Conservation (phyloP, 352 stramenopile species). For the Plasmopara viticola region DNA sequence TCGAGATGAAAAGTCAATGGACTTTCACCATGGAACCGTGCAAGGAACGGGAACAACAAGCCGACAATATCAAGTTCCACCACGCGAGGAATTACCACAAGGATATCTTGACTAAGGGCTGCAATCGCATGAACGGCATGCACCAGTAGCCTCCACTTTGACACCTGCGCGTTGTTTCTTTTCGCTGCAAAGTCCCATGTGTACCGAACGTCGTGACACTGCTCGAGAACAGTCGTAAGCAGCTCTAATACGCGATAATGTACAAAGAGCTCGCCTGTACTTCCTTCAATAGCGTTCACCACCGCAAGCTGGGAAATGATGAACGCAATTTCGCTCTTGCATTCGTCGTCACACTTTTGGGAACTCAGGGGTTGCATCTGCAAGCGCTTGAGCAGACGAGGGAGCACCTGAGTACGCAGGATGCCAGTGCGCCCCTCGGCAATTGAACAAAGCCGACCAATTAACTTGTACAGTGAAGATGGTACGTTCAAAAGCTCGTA, state of each 20-base stretch:
- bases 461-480: conserved; percentile 52
- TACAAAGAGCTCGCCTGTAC: conserved; percentile 63
- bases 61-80: conserved; percentile 36
- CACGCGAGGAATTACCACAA: conserved; percentile 51
- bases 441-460: conserved; percentile 59
- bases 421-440: conserved; percentile 46
- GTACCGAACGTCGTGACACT: conserved; percentile 10
- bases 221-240: conserved; percentile 26
- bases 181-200: conserved; percentile 2
- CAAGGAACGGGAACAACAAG: conserved; percentile 32
- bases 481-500: conserved; percentile 46
- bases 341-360: conserved; percentile 31
- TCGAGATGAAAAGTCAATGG: conserved; percentile 19
- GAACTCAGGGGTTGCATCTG: conserved; percentile 30
- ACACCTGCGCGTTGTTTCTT: conserved; percentile 20
- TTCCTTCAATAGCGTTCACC: conserved; percentile 51
- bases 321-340: conserved; percentile 63
- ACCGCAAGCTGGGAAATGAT: conserved; percentile 44
- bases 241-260: conserved; percentile 58
- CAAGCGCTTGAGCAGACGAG: conserved; percentile 64
- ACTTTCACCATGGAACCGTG: conserved; percentile 5
- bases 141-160: conserved; percentile 38
- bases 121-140: conserved; percentile 46
- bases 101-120: conserved; percentile 51
- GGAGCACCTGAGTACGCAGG: conserved; percentile 55